Evolutionary conservation across 2,329 filamentous ascomycete genomes (phyloP).

Genomic region (Didymella pomorum): DNA sequence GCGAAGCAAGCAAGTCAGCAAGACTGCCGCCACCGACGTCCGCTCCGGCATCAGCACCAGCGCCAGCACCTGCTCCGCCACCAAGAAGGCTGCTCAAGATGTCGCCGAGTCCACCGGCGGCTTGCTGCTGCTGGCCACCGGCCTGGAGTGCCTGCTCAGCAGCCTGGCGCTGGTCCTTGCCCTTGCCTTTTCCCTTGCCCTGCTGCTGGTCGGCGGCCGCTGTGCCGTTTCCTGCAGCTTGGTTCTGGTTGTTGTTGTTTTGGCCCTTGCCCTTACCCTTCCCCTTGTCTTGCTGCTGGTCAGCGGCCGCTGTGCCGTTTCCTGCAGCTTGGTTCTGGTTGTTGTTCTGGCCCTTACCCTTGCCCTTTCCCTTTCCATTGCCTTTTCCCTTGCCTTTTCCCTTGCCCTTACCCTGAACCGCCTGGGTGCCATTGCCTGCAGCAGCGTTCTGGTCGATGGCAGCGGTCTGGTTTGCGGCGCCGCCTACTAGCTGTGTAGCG

Average conservation of each 20-base stretch:
- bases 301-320: conserved; percentile 11
- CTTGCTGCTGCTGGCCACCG: conserved; percentile 12
- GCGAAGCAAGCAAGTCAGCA: background rate
- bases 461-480: conserved; percentile 13
- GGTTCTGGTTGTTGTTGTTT: background rate
- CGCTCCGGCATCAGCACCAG: background rate
- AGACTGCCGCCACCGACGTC: background rate
- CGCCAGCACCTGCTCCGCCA: conserved; percentile 15
- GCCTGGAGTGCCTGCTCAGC: conserved; percentile 11
- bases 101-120: conserved; percentile 5
- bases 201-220: conserved; percentile 9
- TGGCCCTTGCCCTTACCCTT: background rate
- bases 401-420: background rate
- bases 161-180: conserved; percentile 3
- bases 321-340: conserved; percentile 2
- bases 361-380: background rate
- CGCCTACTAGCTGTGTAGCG: conserved; percentile 10
- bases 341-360: background rate
- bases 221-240: conserved; percentile 11
- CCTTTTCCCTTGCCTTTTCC: background rate
- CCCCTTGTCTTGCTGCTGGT: conserved; percentile 3
- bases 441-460: background rate
- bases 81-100: conserved; percentile 20
- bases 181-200: conserved; percentile 18
- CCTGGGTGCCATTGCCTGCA: background rate